phyloP scores from a whole-genome alignment of 495 filamentous ascomycete species.

The Ascodesmis nigricans region DNA sequence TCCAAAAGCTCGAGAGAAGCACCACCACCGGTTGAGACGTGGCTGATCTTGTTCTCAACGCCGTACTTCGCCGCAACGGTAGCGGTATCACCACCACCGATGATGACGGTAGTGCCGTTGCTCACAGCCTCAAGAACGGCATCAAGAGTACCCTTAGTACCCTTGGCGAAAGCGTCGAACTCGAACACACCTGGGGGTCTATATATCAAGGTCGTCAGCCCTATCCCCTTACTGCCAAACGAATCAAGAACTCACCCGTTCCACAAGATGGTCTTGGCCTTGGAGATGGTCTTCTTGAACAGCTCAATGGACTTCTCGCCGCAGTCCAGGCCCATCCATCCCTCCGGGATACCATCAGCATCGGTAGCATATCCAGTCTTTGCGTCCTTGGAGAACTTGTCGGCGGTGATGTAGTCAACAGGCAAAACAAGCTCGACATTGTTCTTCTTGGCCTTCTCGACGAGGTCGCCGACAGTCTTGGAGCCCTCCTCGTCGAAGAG shows the following conservation, averaged over 20 bases:
- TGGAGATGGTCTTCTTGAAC: slow-evolving; percentile 62
- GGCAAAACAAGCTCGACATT: slow-evolving; percentile 86
- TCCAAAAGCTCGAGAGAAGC: slow-evolving; percentile 89
- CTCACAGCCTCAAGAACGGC: slow-evolving; percentile 59
- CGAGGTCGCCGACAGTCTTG: slow-evolving; percentile 71
- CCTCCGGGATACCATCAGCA: slow-evolving; percentile 73
- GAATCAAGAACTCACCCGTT: slow-evolving; percentile 34
- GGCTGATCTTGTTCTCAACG: slow-evolving; percentile 86
- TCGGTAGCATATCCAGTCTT: slow-evolving; percentile 65
- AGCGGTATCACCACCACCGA: slow-evolving; percentile 93
- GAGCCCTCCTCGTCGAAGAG: slow-evolving; percentile 87
- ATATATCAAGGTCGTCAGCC: no score
- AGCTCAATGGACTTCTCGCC: slow-evolving; percentile 68
- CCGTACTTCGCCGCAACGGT: slow-evolving; percentile 95
- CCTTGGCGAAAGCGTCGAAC: slow-evolving; percentile 76
- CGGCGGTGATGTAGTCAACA: slow-evolving; percentile 82
- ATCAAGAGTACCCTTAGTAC: slow-evolving; percentile 75
- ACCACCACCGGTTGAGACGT: slow-evolving; percentile 93
- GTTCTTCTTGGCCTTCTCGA: slow-evolving; percentile 92
- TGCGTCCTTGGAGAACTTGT: slow-evolving; percentile 82
- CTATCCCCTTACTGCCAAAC: slow-evolving; percentile 3
- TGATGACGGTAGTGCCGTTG: slow-evolving; percentile 80
- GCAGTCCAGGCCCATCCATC: slow-evolving; percentile 92
- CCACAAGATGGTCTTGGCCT: slow-evolving; percentile 95
- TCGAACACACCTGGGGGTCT: slow-evolving; percentile 89